These are phyloP conservation scores for Agaricus bisporus DNA, from an alignment of 768 basidiomycete species.

Conservation along the genomic window DNA sequence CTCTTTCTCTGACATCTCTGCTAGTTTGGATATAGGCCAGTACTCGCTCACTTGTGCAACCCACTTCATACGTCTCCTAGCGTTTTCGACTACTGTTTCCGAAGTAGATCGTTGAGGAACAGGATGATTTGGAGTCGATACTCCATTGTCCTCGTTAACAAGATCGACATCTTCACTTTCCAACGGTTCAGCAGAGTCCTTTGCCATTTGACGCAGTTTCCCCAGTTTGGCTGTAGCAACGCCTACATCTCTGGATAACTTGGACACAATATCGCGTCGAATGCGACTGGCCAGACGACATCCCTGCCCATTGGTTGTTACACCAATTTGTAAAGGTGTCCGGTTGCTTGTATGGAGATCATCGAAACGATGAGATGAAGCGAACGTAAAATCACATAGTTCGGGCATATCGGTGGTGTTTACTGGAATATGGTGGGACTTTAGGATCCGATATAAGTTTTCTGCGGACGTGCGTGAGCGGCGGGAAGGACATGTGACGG, in stretches of 20 bases:
- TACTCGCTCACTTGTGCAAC: slow-evolving; percentile 96
- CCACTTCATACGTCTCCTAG: slow-evolving; percentile 79
- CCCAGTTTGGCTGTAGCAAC: slow-evolving; percentile 72
- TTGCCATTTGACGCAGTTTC: slow-evolving; percentile 53
- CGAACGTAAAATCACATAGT: slow-evolving; percentile 86
- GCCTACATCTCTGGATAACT: slow-evolving; percentile 68
- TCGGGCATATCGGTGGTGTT: slow-evolving; percentile 86
- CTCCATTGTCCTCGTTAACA: slow-evolving; percentile 45
- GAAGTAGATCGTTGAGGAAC: slow-evolving; percentile 43
- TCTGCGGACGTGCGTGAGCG: slow-evolving; percentile 50
- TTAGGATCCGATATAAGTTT: slow-evolving; percentile 51
- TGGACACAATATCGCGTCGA: slow-evolving; percentile 74
- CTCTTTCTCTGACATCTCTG: slow-evolving; percentile 57
- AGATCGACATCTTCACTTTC: slow-evolving; percentile 17
- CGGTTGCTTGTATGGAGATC: slow-evolving; percentile 37
- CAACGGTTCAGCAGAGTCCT: slow-evolving; percentile 19
- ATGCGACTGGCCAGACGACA: slow-evolving; percentile 80
- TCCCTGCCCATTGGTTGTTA: slow-evolving; percentile 90
- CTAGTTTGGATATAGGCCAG: slow-evolving; percentile 79
- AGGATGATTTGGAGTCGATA: slow-evolving; percentile 63
- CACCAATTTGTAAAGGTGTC: slow-evolving; percentile 64
- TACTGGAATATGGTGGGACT: slow-evolving; percentile 56
- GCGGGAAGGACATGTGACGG: slow-evolving; percentile 38
- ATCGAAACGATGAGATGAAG: slow-evolving; percentile 77
- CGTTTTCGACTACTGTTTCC: slow-evolving; percentile 38